These are phyloP conservation scores for Aureobasidium sp. DNA, from an alignment of 2,329 filamentous ascomycete species.

Conservation along the genomic window DNA sequence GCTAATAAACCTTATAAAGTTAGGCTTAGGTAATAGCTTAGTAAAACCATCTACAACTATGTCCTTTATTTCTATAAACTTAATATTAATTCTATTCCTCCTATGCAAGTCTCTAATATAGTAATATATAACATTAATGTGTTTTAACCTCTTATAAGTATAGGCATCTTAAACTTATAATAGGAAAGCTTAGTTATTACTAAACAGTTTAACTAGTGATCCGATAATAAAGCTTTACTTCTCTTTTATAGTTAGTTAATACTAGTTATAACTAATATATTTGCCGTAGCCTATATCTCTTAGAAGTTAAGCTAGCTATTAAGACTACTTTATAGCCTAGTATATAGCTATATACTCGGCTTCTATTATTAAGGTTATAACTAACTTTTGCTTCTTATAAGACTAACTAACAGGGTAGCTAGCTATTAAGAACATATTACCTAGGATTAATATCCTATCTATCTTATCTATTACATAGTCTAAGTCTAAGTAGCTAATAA, in stretches of 20 bases:
- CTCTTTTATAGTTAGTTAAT: background rate
- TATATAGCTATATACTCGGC: background rate
- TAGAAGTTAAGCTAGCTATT: background rate
- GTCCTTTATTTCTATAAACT: background rate
- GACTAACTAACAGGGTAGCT: background rate
- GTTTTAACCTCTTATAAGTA: background rate
- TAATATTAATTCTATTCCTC: background rate
- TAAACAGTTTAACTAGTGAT: background rate
- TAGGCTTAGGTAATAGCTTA: background rate
- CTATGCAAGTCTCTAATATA: background rate
- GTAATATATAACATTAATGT: background rate
- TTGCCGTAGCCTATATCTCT: background rate
- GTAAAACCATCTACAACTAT: background rate
- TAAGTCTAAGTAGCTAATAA: background rate
- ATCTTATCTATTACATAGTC: background rate
- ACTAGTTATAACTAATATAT: background rate
- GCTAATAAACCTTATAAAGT: background rate
- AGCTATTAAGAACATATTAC: background rate
- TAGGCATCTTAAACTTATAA: background rate
- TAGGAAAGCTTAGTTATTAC: background rate
- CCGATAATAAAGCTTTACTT: background rate
- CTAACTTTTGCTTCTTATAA: background rate
- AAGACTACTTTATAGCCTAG: background rate
- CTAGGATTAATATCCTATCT: background rate
- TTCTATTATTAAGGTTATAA: background rate